phyloP scores from a whole-genome alignment of 176 grass and related monocot genomes.

The Paspalum vaginatum region DNA sequence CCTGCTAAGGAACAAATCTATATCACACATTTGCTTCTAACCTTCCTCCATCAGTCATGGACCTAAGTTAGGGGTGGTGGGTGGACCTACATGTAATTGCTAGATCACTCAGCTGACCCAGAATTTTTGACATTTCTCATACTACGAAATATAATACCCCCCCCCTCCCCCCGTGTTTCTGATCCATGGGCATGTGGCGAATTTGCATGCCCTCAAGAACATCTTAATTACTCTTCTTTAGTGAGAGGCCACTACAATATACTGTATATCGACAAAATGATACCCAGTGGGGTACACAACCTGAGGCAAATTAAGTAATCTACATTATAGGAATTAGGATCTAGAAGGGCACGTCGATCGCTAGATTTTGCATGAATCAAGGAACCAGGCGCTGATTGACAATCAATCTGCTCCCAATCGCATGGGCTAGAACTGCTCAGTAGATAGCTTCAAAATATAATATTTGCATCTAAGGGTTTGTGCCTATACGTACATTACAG shows the following conservation, averaged over 20 bases:
- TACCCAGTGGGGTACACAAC: not conserved
- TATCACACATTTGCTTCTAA: not conserved
- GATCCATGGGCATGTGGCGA: too few species aligned
- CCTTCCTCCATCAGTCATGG: not conserved
- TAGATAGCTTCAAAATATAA: not conserved
- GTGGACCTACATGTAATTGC: too few species aligned
- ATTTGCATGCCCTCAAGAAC: too few species aligned
- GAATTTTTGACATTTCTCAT: too few species aligned
- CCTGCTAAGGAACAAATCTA: not conserved
- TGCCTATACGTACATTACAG: not conserved
- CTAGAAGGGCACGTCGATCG: not conserved
- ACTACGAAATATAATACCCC: too few species aligned
- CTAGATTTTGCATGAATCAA: constrained; percentile 24
- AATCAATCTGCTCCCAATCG: not conserved
- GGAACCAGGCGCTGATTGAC: constrained; percentile 21
- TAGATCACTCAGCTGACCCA: too few species aligned
- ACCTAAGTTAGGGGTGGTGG: too few species aligned
- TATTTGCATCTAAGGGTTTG: not conserved
- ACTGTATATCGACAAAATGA: constrained; percentile 18
- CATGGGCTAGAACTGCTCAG: not conserved
- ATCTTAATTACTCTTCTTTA: not conserved
- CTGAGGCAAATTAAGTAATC: not conserved
- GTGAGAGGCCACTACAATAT: not conserved
- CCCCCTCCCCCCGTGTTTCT: too few species aligned
- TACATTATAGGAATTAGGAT: constrained; percentile 1